A percentile compares a stretch with the other conserved stretches of the same genome.
Evolutionary conservation across 2,329 filamentous ascomycete species (phyloP).

Genomic region (Alternaria tenuissima): DNA sequence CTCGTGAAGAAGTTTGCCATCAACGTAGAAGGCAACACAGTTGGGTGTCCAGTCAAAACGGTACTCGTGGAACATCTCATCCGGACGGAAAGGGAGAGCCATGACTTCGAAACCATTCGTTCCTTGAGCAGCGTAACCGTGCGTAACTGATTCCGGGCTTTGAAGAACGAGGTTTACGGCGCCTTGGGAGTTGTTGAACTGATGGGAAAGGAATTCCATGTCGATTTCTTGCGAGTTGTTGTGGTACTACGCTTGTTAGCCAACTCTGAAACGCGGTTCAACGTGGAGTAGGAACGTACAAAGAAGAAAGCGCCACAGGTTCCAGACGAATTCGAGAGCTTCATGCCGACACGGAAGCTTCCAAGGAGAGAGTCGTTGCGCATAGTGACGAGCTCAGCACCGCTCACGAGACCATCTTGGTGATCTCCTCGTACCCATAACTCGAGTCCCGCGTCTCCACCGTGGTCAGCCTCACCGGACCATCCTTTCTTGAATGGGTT

Average conservation of each 20-base stretch:
- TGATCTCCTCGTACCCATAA: conserved; percentile 50
- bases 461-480: conserved; percentile 56
- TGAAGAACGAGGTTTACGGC: conserved; percentile 80
- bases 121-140: conserved; percentile 68
- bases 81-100: conserved; percentile 72
- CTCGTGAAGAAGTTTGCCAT: conserved; percentile 64
- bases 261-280: not conserved
- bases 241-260: conserved; percentile 65
- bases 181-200: conserved; percentile 67
- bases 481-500: conserved; percentile 60
- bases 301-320: conserved; percentile 85
- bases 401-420: conserved; percentile 63
- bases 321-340: conserved; percentile 66
- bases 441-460: conserved; percentile 51
- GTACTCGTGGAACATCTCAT: conserved; percentile 75
- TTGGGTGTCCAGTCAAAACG: conserved; percentile 76
- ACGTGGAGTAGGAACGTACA: conserved; percentile 56
- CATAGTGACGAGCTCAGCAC: conserved; percentile 70
- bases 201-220: conserved; percentile 76
- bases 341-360: conserved; percentile 73
- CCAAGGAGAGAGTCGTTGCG: conserved; percentile 73
- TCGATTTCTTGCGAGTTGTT: conserved; percentile 84
- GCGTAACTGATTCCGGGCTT: conserved; percentile 65
- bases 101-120: conserved; percentile 67
- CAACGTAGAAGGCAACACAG: conserved; percentile 73